phyloP scores from a whole-genome alignment of 805 yeast species.

The Yamadazyma endophytica region DNA sequence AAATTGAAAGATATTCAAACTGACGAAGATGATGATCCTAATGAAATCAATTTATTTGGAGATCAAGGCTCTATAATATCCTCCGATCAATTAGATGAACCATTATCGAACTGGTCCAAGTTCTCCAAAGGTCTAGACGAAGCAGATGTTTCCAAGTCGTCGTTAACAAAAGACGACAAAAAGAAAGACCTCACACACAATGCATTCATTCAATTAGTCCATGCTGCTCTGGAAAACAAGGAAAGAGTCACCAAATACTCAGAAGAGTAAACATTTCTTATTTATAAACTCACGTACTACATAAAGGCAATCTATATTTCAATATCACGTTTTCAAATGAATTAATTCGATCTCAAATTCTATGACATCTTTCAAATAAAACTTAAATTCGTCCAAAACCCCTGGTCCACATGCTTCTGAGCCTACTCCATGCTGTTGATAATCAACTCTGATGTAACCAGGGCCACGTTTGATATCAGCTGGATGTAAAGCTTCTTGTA shows the following conservation, averaged over 20 bases:
- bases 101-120: conserved; percentile 26
- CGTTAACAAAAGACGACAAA: conserved; percentile 13
- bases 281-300: no score
- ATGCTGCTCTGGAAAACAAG: conserved; percentile 60
- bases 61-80: conserved; percentile 23
- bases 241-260: conserved; percentile 32
- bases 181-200: conserved; percentile 44
- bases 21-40: conserved; percentile 52
- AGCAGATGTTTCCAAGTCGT: conserved; percentile 17
- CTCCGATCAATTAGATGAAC: conserved; percentile 4
- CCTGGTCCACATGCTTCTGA: conserved; percentile 17
- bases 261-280: no score
- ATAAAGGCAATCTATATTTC: no score
- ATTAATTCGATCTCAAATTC: background rate
- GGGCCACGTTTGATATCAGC: conserved; percentile 10
- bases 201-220: conserved; percentile 67
- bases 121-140: conserved; percentile 20
- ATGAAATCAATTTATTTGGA: conserved; percentile 41
- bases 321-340: no score
- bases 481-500: conserved; percentile 16
- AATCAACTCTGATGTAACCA: conserved; percentile 14
- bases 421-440: conserved; percentile 16
- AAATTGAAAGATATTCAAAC: conserved; percentile 61
- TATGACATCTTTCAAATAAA: conserved; percentile 4
- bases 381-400: conserved; percentile 8